phyloP scores from a whole-genome alignment of 2,329 filamentous ascomycete species.

The Aspergillus unguis region DNA sequence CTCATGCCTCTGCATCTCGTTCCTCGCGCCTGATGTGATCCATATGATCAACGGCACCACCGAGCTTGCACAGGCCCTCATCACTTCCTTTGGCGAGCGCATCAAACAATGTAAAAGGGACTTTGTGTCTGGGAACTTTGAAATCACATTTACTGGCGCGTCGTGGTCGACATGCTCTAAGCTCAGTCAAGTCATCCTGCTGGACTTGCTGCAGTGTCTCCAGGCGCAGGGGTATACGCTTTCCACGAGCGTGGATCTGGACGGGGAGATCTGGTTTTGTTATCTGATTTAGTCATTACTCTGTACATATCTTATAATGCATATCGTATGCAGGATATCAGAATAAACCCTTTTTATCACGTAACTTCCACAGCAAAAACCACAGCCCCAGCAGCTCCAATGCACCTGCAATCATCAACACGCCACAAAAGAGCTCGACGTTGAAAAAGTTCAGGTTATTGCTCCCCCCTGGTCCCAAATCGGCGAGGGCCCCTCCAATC shows the following conservation, averaged over 20 bases:
- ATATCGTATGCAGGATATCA: background rate
- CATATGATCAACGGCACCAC: constrained; percentile 7
- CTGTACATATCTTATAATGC: background rate
- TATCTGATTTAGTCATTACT: constrained; percentile 1
- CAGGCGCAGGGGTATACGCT: constrained; percentile 9
- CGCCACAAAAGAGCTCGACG: constrained; percentile 46
- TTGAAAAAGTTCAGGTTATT: constrained; percentile 36
- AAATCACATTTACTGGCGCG: constrained; percentile 1
- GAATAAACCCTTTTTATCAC: constrained; percentile 13
- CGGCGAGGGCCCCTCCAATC: constrained; percentile 47
- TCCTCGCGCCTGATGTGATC: constrained; percentile 3
- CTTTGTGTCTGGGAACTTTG: constrained; percentile 7
- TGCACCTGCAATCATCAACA: constrained; percentile 39
- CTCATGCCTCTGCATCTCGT: constrained; percentile 10
- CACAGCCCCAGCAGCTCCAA: constrained; percentile 26
- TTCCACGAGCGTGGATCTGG: constrained; percentile 4
- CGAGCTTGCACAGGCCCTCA: constrained; percentile 1
- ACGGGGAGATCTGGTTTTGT: constrained; percentile 11
- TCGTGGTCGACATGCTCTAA: constrained; percentile 5
- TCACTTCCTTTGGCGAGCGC: background rate
- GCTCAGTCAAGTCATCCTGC: constrained; percentile 1
- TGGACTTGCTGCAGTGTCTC: constrained; percentile 7
- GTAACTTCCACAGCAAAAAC: constrained; percentile 19
- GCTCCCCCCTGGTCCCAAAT: constrained; percentile 28
- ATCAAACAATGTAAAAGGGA: constrained; percentile 9